Evolutionary conservation across 2,329 filamentous ascomycete species (phyloP), one percentile per base, ranked within the genome.

Genomic region (Epichloe typhina): DNA sequence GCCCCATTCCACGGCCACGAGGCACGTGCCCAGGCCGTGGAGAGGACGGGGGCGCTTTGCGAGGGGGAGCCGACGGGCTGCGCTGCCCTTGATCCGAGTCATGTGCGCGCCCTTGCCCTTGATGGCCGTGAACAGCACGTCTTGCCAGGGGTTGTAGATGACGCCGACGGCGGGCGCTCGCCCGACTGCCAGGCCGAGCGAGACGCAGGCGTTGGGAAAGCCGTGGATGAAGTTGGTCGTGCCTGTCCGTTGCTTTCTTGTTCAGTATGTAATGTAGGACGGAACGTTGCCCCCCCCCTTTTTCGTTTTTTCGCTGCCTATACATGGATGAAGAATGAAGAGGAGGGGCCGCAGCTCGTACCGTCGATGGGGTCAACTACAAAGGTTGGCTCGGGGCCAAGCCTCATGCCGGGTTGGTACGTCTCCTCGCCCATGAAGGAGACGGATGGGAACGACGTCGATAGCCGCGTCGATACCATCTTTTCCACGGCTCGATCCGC

Each of bases 331-430:
- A 17, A 17, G 17, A 17, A 17, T 17, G 17, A 17, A 17, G 19
- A 9, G 23, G 42, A 1, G 7, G 13, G 4, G 11, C 2, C 5
- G 17, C 42, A 11, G 11, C 12, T 2, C 52, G 13, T 53, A 61
- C 84, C 86, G 68, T 91, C 86, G 58, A 91, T 89, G 43, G 86
- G 86, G 64, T 91, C 86, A 57, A 86, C 82, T 61, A 90, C 77
- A 68, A 90, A 90, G 42, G 86, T 91, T 2, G 86, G 86, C 15
- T 75, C 75, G 33, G 73, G 65, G 0, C 80, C 83, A 45, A 91
- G 71, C 42, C 66, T 69, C 54, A 73, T 71, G 58, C 84, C 84
- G 1, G 83, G 77, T 55, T 80, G 72, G 70, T 88, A 85, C 31
- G 85, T 88, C 68, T 91, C 86, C 63, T 88, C 84, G 62, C 84